These are phyloP conservation scores for Scenedesmus sp. DNA, from an alignment of 163 green algal genomes.

Conservation along the genomic window DNA sequence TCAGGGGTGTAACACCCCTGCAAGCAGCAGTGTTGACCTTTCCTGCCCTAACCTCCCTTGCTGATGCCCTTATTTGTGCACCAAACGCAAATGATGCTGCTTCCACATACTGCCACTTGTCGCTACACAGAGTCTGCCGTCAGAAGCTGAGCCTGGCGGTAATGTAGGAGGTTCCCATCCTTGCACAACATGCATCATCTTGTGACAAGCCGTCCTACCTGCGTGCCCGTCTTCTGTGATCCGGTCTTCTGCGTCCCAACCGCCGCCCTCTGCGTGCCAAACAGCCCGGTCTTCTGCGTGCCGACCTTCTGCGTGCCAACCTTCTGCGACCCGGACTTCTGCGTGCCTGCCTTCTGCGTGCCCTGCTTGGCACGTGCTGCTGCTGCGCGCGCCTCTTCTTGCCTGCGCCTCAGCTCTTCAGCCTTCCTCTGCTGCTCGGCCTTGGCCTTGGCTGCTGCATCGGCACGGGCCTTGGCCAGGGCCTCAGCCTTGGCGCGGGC, in stretches of 20 bases:
- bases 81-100: no score
- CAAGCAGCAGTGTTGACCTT: no score
- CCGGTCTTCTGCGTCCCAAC: neutral
- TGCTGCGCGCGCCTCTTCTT: neutral
- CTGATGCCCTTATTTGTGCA: no score
- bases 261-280: no score
- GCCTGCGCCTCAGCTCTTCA: constrained; percentile 24
- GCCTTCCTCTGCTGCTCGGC: constrained; percentile 16
- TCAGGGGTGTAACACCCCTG: no score
- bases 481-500: constrained; percentile 5
- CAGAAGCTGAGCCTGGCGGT: no score
- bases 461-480: neutral
- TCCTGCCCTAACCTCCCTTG: no score
- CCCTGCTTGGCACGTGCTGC: constrained; percentile 32
- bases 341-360: neutral
- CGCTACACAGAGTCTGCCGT: no score
- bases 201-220: neutral
- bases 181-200: no score
- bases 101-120: no score
- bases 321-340: neutral
- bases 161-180: no score
- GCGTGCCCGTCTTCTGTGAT: neutral
- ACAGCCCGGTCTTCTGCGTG: neutral
- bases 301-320: neutral
- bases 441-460: constrained; percentile 2